Evolutionary conservation across 768 basidiomycete species (phyloP).

Genomic region (Pulveroboletus sp.): DNA sequence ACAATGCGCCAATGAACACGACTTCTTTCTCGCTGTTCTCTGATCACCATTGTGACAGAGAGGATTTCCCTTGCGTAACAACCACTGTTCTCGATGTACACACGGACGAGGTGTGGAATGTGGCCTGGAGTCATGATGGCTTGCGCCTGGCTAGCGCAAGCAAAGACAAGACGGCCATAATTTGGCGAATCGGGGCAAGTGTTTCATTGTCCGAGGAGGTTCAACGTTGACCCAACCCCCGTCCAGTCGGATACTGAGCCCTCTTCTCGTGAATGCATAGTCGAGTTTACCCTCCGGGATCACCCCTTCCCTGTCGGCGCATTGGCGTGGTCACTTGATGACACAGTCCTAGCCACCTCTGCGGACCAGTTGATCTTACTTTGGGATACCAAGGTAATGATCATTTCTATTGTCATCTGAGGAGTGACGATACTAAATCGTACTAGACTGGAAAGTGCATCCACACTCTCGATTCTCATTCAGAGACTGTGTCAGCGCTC

Average conservation of each 20-base stretch:
- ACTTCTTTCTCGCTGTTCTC: conserved; percentile 74
- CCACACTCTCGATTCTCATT: conserved; percentile 63
- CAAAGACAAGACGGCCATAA: conserved; percentile 81
- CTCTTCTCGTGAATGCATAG: conserved; percentile 54
- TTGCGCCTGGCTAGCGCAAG: conserved; percentile 80
- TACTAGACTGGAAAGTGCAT: conserved; percentile 70
- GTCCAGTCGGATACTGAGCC: conserved; percentile 45
- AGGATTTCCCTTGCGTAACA: conserved; percentile 79
- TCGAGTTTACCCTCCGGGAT: conserved; percentile 60
- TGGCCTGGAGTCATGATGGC: conserved; percentile 94
- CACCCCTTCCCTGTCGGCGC: conserved; percentile 76
- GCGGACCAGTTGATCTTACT: conserved; percentile 79
- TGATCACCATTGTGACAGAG: conserved; percentile 80
- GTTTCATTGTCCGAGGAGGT: conserved; percentile 4
- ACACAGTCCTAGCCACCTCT: conserved; percentile 75
- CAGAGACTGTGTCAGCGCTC: conserved; percentile 80
- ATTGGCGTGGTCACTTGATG: conserved; percentile 92
- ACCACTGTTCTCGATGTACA: conserved; percentile 85
- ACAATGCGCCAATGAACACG: conserved; percentile 61
- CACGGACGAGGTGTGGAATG: conserved; percentile 90
- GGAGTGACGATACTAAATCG: conserved; percentile 6
- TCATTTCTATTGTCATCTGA: background rate
- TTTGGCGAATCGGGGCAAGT: conserved; percentile 83
- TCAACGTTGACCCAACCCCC: conserved; percentile 3
- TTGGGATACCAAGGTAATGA: conserved; percentile 80